These are phyloP conservation scores for Rhizopogon sp. DNA, from an alignment of 768 basidiomycete species.

Conservation along the genomic window DNA sequence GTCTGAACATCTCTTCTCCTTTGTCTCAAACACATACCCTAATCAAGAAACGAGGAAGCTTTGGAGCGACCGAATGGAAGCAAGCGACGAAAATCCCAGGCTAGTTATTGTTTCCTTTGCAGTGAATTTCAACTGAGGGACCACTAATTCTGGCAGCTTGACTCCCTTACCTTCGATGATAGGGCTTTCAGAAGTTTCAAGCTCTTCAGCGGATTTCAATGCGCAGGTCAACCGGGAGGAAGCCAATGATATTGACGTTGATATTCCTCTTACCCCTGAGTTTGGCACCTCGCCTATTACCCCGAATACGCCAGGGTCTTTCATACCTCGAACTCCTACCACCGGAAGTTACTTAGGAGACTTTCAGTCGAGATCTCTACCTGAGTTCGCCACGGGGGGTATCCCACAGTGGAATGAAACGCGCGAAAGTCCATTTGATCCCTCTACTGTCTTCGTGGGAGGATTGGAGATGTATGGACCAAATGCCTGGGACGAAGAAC, in stretches of 20 bases:
- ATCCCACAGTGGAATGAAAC: constrained; percentile 14
- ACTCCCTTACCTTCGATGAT: background rate
- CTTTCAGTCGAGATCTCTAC: constrained; percentile 22
- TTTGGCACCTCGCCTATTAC: constrained; percentile 46
- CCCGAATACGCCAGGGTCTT: constrained; percentile 43
- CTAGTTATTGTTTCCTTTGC: background rate
- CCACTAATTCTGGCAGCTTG: background rate
- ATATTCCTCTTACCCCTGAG: constrained; percentile 38
- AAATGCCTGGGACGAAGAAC: constrained; percentile 65
- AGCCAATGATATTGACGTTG: constrained; percentile 20
- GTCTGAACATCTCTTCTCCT: constrained; percentile 33
- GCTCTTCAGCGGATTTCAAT: constrained; percentile 4
- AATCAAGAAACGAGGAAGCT: constrained; percentile 18
- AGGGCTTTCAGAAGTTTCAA: constrained; percentile 5
- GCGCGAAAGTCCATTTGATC: constrained; percentile 44
- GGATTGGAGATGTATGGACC: constrained; percentile 64
- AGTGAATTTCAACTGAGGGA: background rate
- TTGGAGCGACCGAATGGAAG: constrained; percentile 18
- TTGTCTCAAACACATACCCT: constrained; percentile 25
- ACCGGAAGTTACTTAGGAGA: constrained; percentile 31
- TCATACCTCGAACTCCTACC: constrained; percentile 47
- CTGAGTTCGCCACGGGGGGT: constrained; percentile 20
- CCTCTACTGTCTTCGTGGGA: constrained; percentile 71
- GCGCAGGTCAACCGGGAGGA: constrained; percentile 26
- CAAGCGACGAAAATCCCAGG: constrained; percentile 1